Evolutionary conservation across 768 basidiomycete genomes (phyloP).

Genomic region (Nidularia pulvinata): DNA sequence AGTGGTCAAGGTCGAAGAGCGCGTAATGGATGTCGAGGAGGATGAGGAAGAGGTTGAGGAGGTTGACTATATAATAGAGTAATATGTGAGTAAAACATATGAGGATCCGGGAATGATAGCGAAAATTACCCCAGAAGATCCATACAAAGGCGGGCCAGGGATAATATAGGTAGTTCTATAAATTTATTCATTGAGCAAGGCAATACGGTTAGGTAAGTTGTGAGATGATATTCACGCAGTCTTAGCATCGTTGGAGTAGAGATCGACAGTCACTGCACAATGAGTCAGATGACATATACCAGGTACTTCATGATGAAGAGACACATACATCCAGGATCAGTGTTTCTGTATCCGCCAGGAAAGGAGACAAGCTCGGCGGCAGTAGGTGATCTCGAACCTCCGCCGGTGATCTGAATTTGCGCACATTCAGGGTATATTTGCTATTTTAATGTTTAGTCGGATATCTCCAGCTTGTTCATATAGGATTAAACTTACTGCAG

Average conservation of each 20-base stretch:
- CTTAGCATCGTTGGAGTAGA: slow-evolving; percentile 35
- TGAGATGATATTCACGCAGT: slow-evolving; percentile 12
- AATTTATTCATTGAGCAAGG: too few species aligned
- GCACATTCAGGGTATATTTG: slow-evolving; percentile 74
- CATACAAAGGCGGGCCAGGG: slow-evolving; percentile 48
- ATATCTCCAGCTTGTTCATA: neutral
- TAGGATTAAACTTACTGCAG: slow-evolving; percentile 36
- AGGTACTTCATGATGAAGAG: neutral
- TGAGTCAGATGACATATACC: slow-evolving; percentile 17
- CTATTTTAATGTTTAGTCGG: slow-evolving; percentile 12
- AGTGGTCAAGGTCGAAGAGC: neutral
- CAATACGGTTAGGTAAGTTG: too few species aligned
- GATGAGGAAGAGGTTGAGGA: neutral
- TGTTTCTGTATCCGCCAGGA: slow-evolving; percentile 43
- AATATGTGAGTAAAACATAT: neutral
- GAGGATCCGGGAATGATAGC: neutral
- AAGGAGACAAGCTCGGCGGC: slow-evolving; percentile 43
- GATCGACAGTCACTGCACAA: slow-evolving; percentile 31
- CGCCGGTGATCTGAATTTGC: slow-evolving; percentile 38
- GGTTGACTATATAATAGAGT: neutral
- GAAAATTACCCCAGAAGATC: slow-evolving; percentile 1
- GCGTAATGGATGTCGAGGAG: slow-evolving; percentile 2
- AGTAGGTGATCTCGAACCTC: slow-evolving; percentile 36
- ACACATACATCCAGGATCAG: slow-evolving; percentile 39
- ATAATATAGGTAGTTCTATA: slow-evolving; percentile 33